A percentile compares a stretch with the other conserved stretches of the same genome.
Conservation (phyloP, 352 stramenopile genomes). For the Phytophthora constricta region DNA sequence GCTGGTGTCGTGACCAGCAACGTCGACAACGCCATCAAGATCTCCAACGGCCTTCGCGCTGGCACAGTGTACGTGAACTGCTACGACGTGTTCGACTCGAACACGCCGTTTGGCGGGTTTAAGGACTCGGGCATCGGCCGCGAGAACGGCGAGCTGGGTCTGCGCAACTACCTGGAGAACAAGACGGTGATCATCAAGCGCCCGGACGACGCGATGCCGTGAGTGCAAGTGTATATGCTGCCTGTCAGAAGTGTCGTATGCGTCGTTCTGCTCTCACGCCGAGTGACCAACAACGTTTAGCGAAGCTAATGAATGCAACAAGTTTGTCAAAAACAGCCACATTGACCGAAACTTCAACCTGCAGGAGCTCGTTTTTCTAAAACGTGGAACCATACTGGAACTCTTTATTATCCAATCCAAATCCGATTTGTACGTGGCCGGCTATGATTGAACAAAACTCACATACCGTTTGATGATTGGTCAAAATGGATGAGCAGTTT, state of each 20-base stretch:
- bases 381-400: not conserved
- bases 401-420: not conserved
- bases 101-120: conserved; percentile 89
- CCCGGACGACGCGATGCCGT: conserved; percentile 48
- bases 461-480: too few relatives aligned
- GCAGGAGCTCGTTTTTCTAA: not conserved
- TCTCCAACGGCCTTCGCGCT: conserved; percentile 88
- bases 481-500: too few relatives aligned
- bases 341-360: not conserved
- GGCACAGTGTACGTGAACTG: conserved; percentile 96
- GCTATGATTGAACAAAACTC: not conserved
- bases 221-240: conserved; percentile 19
- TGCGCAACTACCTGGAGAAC: conserved; percentile 83
- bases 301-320: conserved; percentile 14
- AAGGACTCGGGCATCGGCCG: conserved; percentile 88
- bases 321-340: not conserved
- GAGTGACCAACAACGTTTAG: conserved; percentile 9
- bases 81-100: conserved; percentile 90
- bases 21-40: conserved; percentile 84
- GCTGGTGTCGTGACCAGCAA: conserved; percentile 91
- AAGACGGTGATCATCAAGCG: conserved; percentile 81
- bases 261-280: conserved; percentile 6
- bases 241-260: conserved; percentile 27
- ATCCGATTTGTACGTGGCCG: not conserved
- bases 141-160: conserved; percentile 77